Evolutionary conservation across 805 yeast genomes (phyloP), one percentile per base, ranked within the genome.

Genomic region (Schizosaccharomyces osmophilus): DNA sequence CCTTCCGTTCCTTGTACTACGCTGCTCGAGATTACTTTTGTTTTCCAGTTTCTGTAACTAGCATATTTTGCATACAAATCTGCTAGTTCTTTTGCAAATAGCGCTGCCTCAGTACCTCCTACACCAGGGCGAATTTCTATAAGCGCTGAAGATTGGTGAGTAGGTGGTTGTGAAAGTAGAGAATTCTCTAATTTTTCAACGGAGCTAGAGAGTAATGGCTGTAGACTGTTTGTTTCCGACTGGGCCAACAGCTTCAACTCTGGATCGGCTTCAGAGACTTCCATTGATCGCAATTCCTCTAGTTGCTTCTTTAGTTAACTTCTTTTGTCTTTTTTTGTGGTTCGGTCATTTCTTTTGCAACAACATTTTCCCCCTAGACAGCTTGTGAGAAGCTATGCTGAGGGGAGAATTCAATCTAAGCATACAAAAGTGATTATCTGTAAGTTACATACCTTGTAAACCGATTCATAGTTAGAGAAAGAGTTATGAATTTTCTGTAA

Each of bases 101-200:
- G 78, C 69, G 83, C 82, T 0, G 98, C 96, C 69, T 93, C 98
- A 5, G 82, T 79, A 2, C 98, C 98, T 17, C 98, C 98, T 1
- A 90, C 87, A 6, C 98, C 98, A 0, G 97, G 97, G 62, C 97
- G 77, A 15, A 93, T 72, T 70, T 93, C 98, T 22, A 93, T 65
- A 1, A 93, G 74, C 59, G 95, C 83, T 0, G 93, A 81, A 64
- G 79, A 81, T 58, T 85, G 93, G 2, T 83, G 78, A 69, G 84
- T 85, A 57, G 81, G 82, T 65, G 84, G 83, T 2, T 85, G 80
- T 1, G 97, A 96, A 26, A 90, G 71, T 4, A 93, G 73, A 24
- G 64, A 63, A 54, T 77, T 75, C 5, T 76, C 68, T 63, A 83
- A 80, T n/a, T 86, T 72, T 1, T 71, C 68, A 2, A 41, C 8